Conservation (phyloP, 2,329 filamentous ascomycete genomes). For the Alternaria conjuncta region DNA sequence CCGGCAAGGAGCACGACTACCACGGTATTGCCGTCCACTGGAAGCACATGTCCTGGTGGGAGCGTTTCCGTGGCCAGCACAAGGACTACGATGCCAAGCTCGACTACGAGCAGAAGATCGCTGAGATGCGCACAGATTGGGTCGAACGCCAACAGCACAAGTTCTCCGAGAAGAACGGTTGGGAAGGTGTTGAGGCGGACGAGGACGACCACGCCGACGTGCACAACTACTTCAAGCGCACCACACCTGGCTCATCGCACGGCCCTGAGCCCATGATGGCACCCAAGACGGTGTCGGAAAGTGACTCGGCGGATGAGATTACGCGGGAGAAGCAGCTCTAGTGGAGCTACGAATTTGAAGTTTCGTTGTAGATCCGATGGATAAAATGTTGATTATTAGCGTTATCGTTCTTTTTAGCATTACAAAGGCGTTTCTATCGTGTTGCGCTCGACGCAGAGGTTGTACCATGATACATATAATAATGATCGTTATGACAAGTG, state of each 20-base stretch:
- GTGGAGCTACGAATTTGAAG: not conserved
- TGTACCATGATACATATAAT: not conserved
- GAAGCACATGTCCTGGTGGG: constrained; percentile 86
- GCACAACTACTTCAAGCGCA: constrained; percentile 44
- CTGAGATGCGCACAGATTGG: constrained; percentile 72
- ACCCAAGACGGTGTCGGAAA: constrained; percentile 20
- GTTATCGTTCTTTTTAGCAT: constrained; percentile 1
- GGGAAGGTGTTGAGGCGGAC: constrained; percentile 36
- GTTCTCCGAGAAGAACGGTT: constrained; percentile 41
- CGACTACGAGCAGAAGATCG: constrained; percentile 84
- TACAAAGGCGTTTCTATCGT: not conserved
- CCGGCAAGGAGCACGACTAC: constrained; percentile 80
- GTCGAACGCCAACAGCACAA: constrained; percentile 63
- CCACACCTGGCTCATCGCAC: constrained; percentile 17
- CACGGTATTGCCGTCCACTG: constrained; percentile 93
- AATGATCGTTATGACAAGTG: not conserved
- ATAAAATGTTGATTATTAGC: not conserved
- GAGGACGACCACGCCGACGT: constrained; percentile 40
- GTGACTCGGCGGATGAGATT: constrained; percentile 18
- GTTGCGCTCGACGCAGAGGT: not conserved
- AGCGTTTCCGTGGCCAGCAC: constrained; percentile 77
- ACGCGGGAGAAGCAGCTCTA: constrained; percentile 11
- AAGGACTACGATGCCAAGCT: constrained; percentile 76
- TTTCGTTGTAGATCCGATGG: not conserved
- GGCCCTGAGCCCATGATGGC: constrained; percentile 26